phyloP scores from a whole-genome alignment of 371 early-diverging fungal species.

The Rhizopus stolonifer region DNA sequence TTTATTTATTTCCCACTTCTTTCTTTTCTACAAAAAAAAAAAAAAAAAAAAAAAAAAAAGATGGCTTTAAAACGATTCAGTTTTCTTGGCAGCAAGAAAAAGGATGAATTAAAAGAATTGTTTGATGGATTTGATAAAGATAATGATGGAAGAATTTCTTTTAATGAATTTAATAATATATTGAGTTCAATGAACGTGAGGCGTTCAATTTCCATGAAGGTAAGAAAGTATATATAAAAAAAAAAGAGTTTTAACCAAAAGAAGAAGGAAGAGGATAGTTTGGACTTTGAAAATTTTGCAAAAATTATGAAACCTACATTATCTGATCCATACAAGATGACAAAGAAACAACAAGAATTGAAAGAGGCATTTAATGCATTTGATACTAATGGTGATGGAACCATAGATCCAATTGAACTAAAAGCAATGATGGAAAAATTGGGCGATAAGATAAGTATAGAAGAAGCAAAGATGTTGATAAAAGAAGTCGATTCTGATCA shows the following conservation, averaged over 20 bases:
- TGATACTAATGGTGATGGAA: conserved; percentile 43
- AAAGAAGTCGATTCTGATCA: conserved; percentile 19
- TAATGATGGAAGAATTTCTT: too few relatives aligned
- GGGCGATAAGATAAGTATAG: conserved; percentile 36
- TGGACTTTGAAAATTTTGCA: conserved; percentile 45
- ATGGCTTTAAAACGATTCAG: too few relatives aligned
- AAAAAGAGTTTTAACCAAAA: not conserved
- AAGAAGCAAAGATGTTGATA: conserved; percentile 40
- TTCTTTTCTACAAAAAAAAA: too few relatives aligned
- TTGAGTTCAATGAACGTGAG: not conserved
- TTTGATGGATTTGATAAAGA: too few relatives aligned
- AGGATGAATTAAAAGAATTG: too few relatives aligned
- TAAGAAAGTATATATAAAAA: too few relatives aligned
- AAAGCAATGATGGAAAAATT: conserved; percentile 47
- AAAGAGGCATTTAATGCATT: conserved; percentile 48
- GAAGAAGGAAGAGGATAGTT: conserved; percentile 15
- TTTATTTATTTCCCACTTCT: too few relatives aligned
- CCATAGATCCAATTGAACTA: conserved; percentile 38
- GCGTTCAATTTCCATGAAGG: too few relatives aligned
- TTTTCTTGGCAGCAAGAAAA: too few relatives aligned
- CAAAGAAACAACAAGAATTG: conserved; percentile 38
- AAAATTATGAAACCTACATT: conserved; percentile 44
- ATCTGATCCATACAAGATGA: conserved; percentile 28
- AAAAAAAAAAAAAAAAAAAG: too few relatives aligned
- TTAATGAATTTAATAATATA: too few relatives aligned